Percentiles rank a stretch among this genome's conserved stretches.
Evolutionary conservation across 2,329 filamentous ascomycete species (phyloP).

Genomic region (Fusarium sp.): DNA sequence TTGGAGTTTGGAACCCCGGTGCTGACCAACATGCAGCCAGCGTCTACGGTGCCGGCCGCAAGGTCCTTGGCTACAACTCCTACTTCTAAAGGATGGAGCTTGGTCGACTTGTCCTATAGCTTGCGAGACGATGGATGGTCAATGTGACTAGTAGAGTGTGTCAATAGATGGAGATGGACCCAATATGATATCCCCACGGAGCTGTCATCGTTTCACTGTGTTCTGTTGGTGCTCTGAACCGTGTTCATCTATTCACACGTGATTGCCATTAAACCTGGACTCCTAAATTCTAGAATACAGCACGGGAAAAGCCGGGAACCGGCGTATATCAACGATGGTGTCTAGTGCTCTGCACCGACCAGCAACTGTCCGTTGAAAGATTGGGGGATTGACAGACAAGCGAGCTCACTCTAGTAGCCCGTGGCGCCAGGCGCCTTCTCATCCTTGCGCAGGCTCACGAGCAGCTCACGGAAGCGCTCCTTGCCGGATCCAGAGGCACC

Average conservation of each 20-base stretch:
- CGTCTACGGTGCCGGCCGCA: conserved; percentile 80
- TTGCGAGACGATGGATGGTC: conserved; percentile 23
- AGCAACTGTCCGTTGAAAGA: conserved; percentile 15
- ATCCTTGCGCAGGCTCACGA: conserved; percentile 91
- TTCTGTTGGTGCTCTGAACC: conserved; percentile 13
- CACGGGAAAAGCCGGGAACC: conserved; percentile 37
- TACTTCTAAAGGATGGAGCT: conserved; percentile 66
- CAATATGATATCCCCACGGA: conserved; percentile 32
- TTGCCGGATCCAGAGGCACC: conserved; percentile 93
- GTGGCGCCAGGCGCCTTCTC: conserved; percentile 81
- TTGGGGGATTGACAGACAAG: background rate
- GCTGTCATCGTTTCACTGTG: conserved; percentile 7
- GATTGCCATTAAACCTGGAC: conserved; percentile 48
- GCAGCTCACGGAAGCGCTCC: conserved; percentile 92
- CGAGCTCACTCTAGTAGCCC: conserved; percentile 62
- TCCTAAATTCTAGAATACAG: conserved; percentile 49
- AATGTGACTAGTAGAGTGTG: conserved; percentile 41
- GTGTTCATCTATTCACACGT: conserved; percentile 44
- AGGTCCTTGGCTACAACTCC: conserved; percentile 82
- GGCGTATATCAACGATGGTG: conserved; percentile 36
- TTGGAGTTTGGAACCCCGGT: background rate
- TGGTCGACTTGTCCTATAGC: conserved; percentile 18
- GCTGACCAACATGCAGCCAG: conserved; percentile 54
- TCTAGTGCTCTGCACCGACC: conserved; percentile 37
- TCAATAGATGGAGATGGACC: conserved; percentile 41